These are phyloP conservation scores for Eragrostis curvula DNA, from an alignment of 176 grass and related monocot genomes.

Conservation along the genomic window DNA sequence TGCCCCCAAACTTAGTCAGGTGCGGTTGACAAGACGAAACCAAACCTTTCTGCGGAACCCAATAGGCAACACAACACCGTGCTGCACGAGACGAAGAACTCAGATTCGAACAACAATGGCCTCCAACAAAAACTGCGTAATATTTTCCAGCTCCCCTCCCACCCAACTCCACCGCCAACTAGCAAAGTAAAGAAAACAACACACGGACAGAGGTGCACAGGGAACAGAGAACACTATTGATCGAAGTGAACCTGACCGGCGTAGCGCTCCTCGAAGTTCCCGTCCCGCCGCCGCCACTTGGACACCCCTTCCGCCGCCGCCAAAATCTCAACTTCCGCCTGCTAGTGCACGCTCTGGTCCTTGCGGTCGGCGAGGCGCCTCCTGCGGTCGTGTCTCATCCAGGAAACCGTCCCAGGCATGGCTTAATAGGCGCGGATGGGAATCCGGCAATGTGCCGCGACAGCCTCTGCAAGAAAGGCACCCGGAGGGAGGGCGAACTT, in stretches of 20 bases:
- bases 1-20: slow-evolving; percentile 8
- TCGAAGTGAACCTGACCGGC: background rate
- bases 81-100: background rate
- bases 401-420: slow-evolving; percentile 11
- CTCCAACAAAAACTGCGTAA: slow-evolving; percentile 29
- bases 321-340: slow-evolving; percentile 29
- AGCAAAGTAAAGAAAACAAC: slow-evolving; percentile 5
- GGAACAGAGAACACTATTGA: slow-evolving; percentile 28
- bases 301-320: slow-evolving; percentile 23
- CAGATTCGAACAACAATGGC: slow-evolving; percentile 18
- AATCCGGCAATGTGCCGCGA: slow-evolving; percentile 30
- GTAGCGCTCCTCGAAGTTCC: slow-evolving; percentile 44
- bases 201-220: slow-evolving; percentile 1
- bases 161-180: slow-evolving; percentile 42
- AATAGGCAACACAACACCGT: background rate
- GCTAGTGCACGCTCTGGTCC: slow-evolving; percentile 35
- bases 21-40: background rate
- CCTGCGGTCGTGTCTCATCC: background rate
- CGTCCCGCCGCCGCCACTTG: background rate
- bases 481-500: background rate
- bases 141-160: slow-evolving; percentile 35
- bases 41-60: slow-evolving; percentile 4
- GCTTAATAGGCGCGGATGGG: slow-evolving; percentile 18
- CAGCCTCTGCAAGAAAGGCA: slow-evolving; percentile 2
- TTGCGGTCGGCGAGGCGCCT: slow-evolving; percentile 29